Conservation (phyloP, 2,329 filamentous ascomycete genomes). For the Dactylellina cionopaga region DNA sequence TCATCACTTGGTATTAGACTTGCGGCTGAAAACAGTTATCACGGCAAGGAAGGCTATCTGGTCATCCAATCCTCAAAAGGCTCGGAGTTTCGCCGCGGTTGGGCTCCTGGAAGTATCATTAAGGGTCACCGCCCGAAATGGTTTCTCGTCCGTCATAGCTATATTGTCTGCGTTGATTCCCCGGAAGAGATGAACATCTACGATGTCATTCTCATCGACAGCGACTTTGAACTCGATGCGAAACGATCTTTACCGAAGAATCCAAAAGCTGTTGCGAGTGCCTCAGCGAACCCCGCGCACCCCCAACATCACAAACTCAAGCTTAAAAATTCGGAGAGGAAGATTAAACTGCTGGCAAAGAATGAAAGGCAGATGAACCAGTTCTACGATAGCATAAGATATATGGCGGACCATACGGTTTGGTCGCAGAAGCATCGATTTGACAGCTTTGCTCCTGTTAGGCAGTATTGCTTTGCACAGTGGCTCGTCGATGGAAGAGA, state of each 20-base stretch:
- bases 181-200: constrained; percentile 99
- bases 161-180: constrained; percentile 97
- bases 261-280: constrained; percentile 71
- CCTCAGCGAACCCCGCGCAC: constrained; percentile 66
- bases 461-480: constrained; percentile 86
- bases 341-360: constrained; percentile 87
- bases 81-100: constrained; percentile 81
- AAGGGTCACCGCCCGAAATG: constrained; percentile 89
- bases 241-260: constrained; percentile 69
- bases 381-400: constrained; percentile 90
- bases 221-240: constrained; percentile 82
- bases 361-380: constrained; percentile 90
- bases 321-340: constrained; percentile 89
- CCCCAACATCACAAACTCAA: constrained; percentile 85
- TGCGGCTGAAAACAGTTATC: constrained; percentile 93
- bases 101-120: constrained; percentile 81
- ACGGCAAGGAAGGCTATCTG: constrained; percentile 95
- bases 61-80: constrained; percentile 92
- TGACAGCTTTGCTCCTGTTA: constrained; percentile 90
- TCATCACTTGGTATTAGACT: constrained; percentile 93
- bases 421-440: constrained; percentile 89
- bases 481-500: constrained; percentile 97
- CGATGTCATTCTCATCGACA: constrained; percentile 96
- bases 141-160: constrained; percentile 98
- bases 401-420: constrained; percentile 82